phyloP scores from a whole-genome alignment of 495 filamentous ascomycete genomes.

The Neurospora sp. region DNA sequence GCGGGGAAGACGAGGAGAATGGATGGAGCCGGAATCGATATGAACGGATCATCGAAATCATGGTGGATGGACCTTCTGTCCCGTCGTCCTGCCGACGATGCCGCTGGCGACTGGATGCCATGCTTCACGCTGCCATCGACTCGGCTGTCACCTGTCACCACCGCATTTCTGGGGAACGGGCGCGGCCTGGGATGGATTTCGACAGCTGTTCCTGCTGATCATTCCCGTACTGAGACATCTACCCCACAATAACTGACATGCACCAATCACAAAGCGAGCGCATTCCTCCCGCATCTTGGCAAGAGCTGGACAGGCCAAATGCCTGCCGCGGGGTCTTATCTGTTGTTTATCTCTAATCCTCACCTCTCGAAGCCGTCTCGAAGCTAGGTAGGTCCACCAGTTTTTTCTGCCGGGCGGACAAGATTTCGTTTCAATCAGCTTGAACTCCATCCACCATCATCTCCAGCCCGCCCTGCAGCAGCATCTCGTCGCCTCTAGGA shows the following conservation, averaged over 20 bases:
- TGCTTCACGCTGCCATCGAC: not conserved
- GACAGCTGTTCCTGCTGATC: not conserved
- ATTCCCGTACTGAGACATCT: not conserved
- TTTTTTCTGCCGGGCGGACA: conserved; percentile 28
- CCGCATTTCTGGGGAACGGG: not conserved
- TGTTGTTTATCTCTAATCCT: not conserved
- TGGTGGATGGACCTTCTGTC: not conserved
- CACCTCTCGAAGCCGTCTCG: not conserved
- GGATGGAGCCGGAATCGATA: not conserved
- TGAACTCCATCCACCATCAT: not conserved
- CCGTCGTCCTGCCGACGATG: not conserved
- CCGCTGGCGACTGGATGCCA: not conserved
- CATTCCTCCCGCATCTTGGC: not conserved
- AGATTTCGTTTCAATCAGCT: conserved; percentile 14
- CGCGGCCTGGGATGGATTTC: not conserved
- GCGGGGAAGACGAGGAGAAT: not conserved
- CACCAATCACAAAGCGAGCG: conserved; percentile 1
- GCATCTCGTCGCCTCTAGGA: not conserved
- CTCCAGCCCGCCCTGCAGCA: not conserved
- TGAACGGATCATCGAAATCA: not conserved
- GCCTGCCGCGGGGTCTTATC: not conserved
- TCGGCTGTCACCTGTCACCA: not conserved
- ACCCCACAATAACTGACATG: not conserved
- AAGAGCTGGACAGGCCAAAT: not conserved
- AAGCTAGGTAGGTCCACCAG: not conserved